These are phyloP conservation scores for Coemansia sp. DNA, from an alignment of 192 early-diverging fungal genomes.

Conservation along the genomic window DNA sequence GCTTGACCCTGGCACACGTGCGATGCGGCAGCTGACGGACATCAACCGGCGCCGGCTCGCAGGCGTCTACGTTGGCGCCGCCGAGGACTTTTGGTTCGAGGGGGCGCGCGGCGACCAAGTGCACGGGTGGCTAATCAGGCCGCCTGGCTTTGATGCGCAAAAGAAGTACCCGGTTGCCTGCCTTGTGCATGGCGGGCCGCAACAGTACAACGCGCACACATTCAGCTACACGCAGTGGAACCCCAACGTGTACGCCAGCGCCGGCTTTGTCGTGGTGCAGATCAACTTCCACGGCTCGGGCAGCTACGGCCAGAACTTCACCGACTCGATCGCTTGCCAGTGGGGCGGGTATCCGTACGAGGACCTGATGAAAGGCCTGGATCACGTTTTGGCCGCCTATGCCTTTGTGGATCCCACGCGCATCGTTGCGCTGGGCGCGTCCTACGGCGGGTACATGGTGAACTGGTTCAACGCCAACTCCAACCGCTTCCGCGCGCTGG, in stretches of 20 bases:
- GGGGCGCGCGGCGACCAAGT: conserved; percentile 58
- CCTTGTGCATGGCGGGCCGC: conserved; percentile 80
- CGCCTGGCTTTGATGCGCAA: conserved; percentile 54
- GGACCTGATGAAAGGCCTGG: conserved; percentile 73
- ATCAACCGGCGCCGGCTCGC: conserved; percentile 42
- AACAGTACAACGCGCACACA: conserved; percentile 64
- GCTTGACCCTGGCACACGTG: conserved; percentile 31
- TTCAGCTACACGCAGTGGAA: conserved; percentile 68
- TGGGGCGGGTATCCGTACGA: conserved; percentile 76
- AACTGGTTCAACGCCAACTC: conserved; percentile 86
- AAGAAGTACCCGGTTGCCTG: conserved; percentile 72
- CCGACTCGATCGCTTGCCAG: conserved; percentile 65
- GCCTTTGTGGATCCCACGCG: conserved; percentile 59
- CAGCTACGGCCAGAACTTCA: conserved; percentile 73
- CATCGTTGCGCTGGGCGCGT: conserved; percentile 69
- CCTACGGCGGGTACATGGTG: conserved; percentile 82
- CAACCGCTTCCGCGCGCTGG: conserved; percentile 64
- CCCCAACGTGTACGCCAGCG: conserved; percentile 67
- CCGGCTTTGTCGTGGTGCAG: conserved; percentile 66
- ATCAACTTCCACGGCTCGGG: conserved; percentile 78
- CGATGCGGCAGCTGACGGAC: conserved; percentile 46
- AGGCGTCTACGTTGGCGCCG: conserved; percentile 47
- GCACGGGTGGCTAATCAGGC: conserved; percentile 64
- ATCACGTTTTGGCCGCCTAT: conserved; percentile 59
- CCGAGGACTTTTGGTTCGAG: conserved; percentile 68